These are phyloP conservation scores for Cytospora piceicola DNA, from an alignment of 2,329 filamentous ascomycete genomes.

Conservation along the genomic window DNA sequence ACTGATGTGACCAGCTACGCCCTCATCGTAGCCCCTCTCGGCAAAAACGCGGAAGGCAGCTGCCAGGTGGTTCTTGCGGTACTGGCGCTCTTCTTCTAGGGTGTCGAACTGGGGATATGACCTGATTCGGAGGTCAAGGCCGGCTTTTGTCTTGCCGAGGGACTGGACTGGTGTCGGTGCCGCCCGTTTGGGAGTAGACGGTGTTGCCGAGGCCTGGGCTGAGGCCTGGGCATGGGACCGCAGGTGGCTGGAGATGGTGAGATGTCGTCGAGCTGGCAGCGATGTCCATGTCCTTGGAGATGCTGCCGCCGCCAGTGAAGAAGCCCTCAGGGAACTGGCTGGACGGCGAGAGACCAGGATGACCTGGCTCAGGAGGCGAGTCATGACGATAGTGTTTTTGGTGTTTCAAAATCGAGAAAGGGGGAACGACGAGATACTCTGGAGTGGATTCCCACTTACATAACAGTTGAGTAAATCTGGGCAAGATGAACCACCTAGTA, in stretches of 20 bases:
- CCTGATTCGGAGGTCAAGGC: constrained; percentile 37
- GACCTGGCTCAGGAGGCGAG: background rate
- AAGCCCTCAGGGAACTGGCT: background rate
- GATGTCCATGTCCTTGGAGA: no score
- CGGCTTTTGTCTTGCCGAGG: constrained; percentile 25
- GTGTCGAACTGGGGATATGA: constrained; percentile 58
- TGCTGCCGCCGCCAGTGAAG: background rate
- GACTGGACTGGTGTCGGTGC: constrained; percentile 28
- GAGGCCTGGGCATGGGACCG: constrained; percentile 19
- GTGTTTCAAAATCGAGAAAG: background rate
- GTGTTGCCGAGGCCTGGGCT: constrained; percentile 4
- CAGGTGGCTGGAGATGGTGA: constrained; percentile 12
- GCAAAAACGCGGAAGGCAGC: constrained; percentile 65
- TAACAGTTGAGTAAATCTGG: no score
- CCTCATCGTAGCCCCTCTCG: constrained; percentile 62
- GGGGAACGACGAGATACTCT: background rate
- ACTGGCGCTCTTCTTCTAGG: constrained; percentile 56
- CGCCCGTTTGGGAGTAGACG: constrained; percentile 11
- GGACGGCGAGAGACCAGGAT: constrained; percentile 3
- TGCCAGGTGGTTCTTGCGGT: constrained; percentile 61
- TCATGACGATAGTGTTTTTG: constrained; percentile 8
- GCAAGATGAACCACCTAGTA: no score
- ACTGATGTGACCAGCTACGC: constrained; percentile 63
- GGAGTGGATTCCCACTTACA: no score
- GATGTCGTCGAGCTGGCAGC: background rate